Evolutionary conservation across 2,329 filamentous ascomycete species (phyloP).

Genomic region (Ceratocystis alfenasii): DNA sequence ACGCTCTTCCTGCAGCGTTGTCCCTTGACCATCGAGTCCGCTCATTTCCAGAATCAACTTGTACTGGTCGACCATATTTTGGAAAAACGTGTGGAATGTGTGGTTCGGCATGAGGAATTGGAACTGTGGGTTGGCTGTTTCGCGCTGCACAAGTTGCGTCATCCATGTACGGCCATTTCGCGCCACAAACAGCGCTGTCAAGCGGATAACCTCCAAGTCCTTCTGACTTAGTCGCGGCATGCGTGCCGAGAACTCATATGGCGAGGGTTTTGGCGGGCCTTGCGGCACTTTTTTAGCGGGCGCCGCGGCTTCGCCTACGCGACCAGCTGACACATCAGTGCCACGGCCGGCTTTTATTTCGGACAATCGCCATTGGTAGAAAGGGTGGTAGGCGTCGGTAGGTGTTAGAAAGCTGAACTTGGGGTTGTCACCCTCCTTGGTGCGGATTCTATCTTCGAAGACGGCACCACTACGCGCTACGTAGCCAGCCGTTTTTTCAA

Average conservation of each 20-base stretch:
- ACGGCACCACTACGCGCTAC: constrained; percentile 56
- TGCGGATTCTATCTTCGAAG: constrained; percentile 74
- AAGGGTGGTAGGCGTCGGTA: constrained; percentile 73
- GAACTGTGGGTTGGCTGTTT: constrained; percentile 85
- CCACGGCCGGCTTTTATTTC: constrained; percentile 79
- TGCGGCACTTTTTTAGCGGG: constrained; percentile 51
- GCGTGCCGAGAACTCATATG: constrained; percentile 86
- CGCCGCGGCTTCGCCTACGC: constrained; percentile 49
- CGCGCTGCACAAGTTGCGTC: constrained; percentile 76
- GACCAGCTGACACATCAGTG: constrained; percentile 63
- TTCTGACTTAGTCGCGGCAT: constrained; percentile 97
- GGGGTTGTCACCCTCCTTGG: constrained; percentile 72
- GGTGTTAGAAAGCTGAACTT: constrained; percentile 80
- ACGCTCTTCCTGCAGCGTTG: constrained; percentile 59
- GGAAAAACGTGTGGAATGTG: constrained; percentile 92
- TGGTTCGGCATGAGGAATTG: constrained; percentile 93
- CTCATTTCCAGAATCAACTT: constrained; percentile 60
- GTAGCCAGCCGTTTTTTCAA: constrained; percentile 93
- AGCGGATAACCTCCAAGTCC: constrained; percentile 61
- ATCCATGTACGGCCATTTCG: constrained; percentile 88
- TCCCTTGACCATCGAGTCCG: constrained; percentile 52
- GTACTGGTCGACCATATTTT: constrained; percentile 85
- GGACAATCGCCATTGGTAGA: constrained; percentile 79
- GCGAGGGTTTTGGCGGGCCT: constrained; percentile 72
- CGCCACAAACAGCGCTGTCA: constrained; percentile 85